Base-by-base conservation (phyloP, 2,329 filamentous ascomycete species). In the Cordyceps tenuipes region DNA sequence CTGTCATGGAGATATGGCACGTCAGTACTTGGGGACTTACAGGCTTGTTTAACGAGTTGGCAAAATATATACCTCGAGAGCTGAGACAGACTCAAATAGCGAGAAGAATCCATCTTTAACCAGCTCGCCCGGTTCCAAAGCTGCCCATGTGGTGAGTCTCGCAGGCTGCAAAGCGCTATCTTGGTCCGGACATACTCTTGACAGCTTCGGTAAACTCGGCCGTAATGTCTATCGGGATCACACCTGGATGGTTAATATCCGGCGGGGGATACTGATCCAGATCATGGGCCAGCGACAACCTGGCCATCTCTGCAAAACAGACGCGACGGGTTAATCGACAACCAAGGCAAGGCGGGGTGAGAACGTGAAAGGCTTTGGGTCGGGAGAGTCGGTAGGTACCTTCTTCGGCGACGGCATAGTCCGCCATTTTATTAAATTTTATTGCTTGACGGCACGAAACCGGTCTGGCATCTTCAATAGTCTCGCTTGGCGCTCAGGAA, bases 41-140 rank as follows among this genome's bases (percentile, higher is more conserved):
- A 13, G 21, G n/a, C 8, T 7, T 46, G n/a, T 26, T 47, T 5
- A 26, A 36, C 39, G 1, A 21, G 8, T 43, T 50, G 56, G 29
- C 39, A 41, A 9, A 43, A 63, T 75, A 60, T 75, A 60, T 71
- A 82, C 85, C 82, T 94, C 90, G 23, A 94, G 80, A 66, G 90
- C 90, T 63, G 90, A 90, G 66, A 99, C 94, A 53, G 92, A 88
- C 75, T 97, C 94, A 66, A 96, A 97, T 5, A 99, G 81, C 1
- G 91, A 96, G 69, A 99, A 97, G 70, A 85, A 85, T 49, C 89
- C 90, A 90, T 97, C 92, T 76, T 97, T 97, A 64, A 97, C 82
- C 3, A 99, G 82, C 66, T 95, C 86, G 36, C 94, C 94, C 8
- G 89, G 85, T 51, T 82, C 75, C 61, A 97, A 77, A 63, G 84